Evolutionary conservation across 129 eudicot genomes (phyloP).

Genomic region (Chrysanthemum makinoi): DNA sequence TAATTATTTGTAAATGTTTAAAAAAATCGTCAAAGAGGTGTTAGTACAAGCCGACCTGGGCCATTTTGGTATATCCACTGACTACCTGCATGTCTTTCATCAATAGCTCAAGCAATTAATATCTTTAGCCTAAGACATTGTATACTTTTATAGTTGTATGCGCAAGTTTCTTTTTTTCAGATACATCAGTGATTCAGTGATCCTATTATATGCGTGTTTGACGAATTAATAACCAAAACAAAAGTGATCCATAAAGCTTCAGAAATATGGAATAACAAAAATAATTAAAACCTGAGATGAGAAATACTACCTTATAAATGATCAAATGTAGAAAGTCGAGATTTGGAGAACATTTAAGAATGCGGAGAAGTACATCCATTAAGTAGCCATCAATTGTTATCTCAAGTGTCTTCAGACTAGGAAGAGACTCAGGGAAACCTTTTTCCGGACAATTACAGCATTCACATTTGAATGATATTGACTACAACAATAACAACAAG

Average conservation of each 20-base stretch:
- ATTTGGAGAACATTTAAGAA: constrained; percentile 6
- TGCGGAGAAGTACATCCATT: neutral
- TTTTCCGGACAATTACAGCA: neutral
- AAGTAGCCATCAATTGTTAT: neutral
- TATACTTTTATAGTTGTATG: no score
- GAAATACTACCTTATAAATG: neutral
- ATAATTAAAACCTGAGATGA: neutral
- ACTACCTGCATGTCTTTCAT: no score
- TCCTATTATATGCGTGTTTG: neutral
- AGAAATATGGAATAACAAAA: neutral
- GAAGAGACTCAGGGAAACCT: neutral
- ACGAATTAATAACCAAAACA: neutral
- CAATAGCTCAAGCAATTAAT: no score
- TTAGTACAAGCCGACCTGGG: no score
- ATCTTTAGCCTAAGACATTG: neutral
- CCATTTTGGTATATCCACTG: no score
- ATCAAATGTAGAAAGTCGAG: constrained; percentile 5
- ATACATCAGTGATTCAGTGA: no score
- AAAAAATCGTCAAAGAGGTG: no score
- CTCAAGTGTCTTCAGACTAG: constrained; percentile 12
- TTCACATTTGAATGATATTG: neutral
- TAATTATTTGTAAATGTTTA: no score
- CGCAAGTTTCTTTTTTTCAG: no score
- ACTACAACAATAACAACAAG: neutral
- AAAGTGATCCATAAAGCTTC: neutral